Conservation (phyloP, 345 rosid species). For the Xanthoceras sorbifolium region DNA sequence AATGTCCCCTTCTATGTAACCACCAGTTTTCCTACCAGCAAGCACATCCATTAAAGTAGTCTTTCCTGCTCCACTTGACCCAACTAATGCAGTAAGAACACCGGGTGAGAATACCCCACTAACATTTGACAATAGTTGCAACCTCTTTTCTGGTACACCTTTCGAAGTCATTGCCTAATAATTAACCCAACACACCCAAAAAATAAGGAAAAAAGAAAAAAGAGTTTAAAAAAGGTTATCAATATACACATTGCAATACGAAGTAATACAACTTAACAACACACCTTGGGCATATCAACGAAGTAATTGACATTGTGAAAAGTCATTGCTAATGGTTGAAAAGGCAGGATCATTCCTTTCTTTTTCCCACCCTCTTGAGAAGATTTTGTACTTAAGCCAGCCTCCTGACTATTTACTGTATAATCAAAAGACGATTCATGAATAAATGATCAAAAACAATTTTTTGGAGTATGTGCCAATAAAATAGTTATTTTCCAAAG, state of each 20-base stretch:
- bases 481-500: neutral
- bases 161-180: constrained; percentile 70
- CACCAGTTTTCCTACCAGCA: constrained; percentile 95
- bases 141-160: constrained; percentile 71
- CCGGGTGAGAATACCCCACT: constrained; percentile 97
- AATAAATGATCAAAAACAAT: neutral
- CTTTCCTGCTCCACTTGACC: constrained; percentile 97
- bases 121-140: constrained; percentile 73
- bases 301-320: constrained; percentile 87
- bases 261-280: neutral
- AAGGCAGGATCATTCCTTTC: constrained; percentile 95
- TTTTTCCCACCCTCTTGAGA: constrained; percentile 37
- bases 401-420: constrained; percentile 25
- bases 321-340: constrained; percentile 87
- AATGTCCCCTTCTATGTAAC: constrained; percentile 84
- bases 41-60: constrained; percentile 98
- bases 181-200: neutral
- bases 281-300: constrained; percentile 89
- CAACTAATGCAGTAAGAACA: constrained; percentile 91
- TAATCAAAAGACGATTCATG: neutral
- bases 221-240: neutral
- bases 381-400: constrained; percentile 19
- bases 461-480: neutral
- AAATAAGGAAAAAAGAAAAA: neutral
- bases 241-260: neutral